A percentile compares a stretch with the other conserved stretches of the same genome.
phyloP scores from a whole-genome alignment of 148 eudicot genomes.

The Agrostemma githago region DNA sequence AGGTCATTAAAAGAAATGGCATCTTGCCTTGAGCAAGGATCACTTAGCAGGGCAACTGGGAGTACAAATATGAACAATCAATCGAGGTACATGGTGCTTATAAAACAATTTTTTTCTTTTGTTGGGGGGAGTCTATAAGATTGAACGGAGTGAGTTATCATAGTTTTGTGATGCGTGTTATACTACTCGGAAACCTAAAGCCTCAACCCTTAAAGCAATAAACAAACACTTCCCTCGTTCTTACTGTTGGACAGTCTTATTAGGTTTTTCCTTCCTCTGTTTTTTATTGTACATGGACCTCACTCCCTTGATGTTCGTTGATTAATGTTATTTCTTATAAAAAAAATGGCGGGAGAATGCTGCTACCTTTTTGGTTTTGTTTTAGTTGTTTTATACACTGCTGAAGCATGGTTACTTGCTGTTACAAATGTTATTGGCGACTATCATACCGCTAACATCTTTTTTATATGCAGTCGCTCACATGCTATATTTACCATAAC shows the following conservation, averaged over 20 bases:
- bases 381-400: not conserved
- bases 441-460: not conserved
- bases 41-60: slow-evolving; percentile 92
- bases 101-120: too few relatives aligned
- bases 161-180: not conserved
- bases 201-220: not conserved
- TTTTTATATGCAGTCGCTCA: slow-evolving; percentile 64
- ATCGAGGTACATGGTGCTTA: slow-evolving; percentile 51
- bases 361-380: not conserved
- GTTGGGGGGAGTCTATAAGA: too few relatives aligned
- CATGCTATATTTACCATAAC: slow-evolving; percentile 99
- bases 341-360: not conserved
- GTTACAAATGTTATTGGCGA: slow-evolving; percentile 1
- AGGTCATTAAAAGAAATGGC: slow-evolving; percentile 91
- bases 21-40: slow-evolving; percentile 91
- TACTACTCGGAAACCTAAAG: not conserved
- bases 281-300: not conserved
- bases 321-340: too few relatives aligned
- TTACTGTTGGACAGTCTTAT: not conserved
- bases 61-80: slow-evolving; percentile 98
- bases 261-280: not conserved
- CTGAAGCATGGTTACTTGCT: not conserved
- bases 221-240: not conserved
- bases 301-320: too few relatives aligned
- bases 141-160: not conserved